Evolutionary conservation across 148 eudicot genomes (phyloP), one percentile per base, ranked within the genome.

Genomic region (Rhododendron ferrugineum): DNA sequence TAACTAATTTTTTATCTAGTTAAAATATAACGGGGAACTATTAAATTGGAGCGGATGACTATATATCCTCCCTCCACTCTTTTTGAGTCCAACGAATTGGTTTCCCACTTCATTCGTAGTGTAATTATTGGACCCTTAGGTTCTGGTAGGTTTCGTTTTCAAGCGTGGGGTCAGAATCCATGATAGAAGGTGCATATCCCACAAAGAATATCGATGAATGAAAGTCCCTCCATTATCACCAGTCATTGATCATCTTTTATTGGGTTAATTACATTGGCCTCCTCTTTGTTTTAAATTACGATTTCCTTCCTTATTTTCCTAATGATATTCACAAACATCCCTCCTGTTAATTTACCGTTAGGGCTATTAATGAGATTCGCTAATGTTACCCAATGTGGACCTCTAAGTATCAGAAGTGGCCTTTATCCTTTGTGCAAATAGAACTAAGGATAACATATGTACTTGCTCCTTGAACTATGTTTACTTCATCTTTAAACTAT

Each of bases 121-220:
- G 76, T 82, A n/a, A 81, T 81, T 56, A 81, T 81, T 56, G 70
- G 36, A 64, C 47, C 62, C 62, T n/a, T 56, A n/a, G 9, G 5
- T 56, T 44, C 26, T 54, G 30, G 7, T 62, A 40, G 76, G 56
- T 26, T 30, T 82, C 76, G 3, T 82, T 44, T 82, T 82, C 76
- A 64, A 56, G 83, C 13, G 37, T 37, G 81, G 73, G 73, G 73
- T 37, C 84, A 60, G 7, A 23, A 60, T 20, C 84, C 50, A 81
- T 81, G 47, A 81, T 81, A 81, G 3, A 22, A 15, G 13, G 32
- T 46, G 76, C 54, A 30, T 26, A 30, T 30, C 76, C 84, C 76
- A 66, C 72, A 8, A 11, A 32, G 37, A 70, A 64, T 82, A 73
- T 81, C 23, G 56, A 44, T 44, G 60, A 54, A 54, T 54, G 1